Evolutionary conservation across 306 rosid species (phyloP).

Genomic region (Luffa aegyptiaca): DNA sequence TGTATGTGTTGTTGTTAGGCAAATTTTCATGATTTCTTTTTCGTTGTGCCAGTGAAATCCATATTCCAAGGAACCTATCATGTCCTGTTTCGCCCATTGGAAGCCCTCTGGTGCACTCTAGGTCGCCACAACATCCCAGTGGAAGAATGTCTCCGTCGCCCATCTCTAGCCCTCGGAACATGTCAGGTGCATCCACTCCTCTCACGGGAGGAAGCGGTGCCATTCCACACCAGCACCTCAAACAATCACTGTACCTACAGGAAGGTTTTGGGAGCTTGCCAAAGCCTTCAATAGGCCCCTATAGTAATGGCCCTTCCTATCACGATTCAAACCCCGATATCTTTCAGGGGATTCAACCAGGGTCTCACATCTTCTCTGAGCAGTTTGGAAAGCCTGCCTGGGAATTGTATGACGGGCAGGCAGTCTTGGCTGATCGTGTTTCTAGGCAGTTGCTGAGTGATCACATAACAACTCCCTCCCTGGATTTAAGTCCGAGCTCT

Average conservation of each 20-base stretch:
- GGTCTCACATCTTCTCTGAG: conserved; percentile 28
- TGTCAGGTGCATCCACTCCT: conserved; percentile 35
- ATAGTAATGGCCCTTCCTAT: conserved; percentile 23
- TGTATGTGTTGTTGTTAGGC: not conserved
- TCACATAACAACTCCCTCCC: conserved; percentile 26
- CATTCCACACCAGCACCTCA: conserved; percentile 27
- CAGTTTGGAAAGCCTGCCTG: conserved; percentile 28
- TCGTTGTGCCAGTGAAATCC: conserved; percentile 18
- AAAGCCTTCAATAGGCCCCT: conserved; percentile 23
- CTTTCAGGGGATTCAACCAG: conserved; percentile 28
- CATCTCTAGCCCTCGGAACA: conserved; percentile 30
- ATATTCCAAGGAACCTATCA: conserved; percentile 24
- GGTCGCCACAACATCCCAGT: conserved; percentile 29
- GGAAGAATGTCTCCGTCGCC: conserved; percentile 41
- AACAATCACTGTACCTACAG: conserved; percentile 30
- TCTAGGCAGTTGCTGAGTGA: conserved; percentile 52
- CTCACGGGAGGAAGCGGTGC: conserved; percentile 26
- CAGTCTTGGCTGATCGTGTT: conserved; percentile 38
- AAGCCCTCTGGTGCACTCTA: conserved; percentile 25
- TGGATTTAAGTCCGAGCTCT: conserved; percentile 17
- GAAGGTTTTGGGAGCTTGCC: conserved; percentile 36
- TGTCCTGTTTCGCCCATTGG: conserved; percentile 35
- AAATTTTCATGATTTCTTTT: not conserved
- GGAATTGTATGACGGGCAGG: conserved; percentile 28
- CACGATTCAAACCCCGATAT: conserved; percentile 37